Evolutionary conservation across 2,329 filamentous ascomycete genomes (phyloP).

Genomic region (Fusarium albosuccineum): DNA sequence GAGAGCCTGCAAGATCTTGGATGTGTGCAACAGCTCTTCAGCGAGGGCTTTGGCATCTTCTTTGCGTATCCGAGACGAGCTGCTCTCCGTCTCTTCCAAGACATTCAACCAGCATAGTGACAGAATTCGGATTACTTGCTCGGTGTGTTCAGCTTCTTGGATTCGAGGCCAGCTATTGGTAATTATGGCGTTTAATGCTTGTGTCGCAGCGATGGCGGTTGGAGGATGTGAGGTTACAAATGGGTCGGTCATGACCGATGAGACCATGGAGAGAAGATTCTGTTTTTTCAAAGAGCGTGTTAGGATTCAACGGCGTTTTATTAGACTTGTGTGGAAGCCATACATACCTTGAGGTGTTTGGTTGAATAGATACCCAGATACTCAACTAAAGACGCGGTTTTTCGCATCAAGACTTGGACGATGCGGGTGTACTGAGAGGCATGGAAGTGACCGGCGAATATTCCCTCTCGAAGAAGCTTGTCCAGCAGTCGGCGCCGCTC

Average conservation of each 20-base stretch:
- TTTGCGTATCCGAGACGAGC: neutral
- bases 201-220: slow-evolving; percentile 65
- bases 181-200: slow-evolving; percentile 69
- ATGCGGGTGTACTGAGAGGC: slow-evolving; percentile 70
- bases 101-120: slow-evolving; percentile 73
- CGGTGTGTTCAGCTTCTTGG: slow-evolving; percentile 64
- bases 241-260: slow-evolving; percentile 74
- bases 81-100: slow-evolving; percentile 55
- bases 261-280: slow-evolving; percentile 76
- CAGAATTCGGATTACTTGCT: slow-evolving; percentile 73
- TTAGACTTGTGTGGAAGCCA: slow-evolving; percentile 20
- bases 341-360: slow-evolving; percentile 75
- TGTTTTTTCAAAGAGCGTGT: slow-evolving; percentile 49
- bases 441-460: slow-evolving; percentile 69
- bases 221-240: slow-evolving; percentile 70
- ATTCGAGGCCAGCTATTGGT: slow-evolving; percentile 78
- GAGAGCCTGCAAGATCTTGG: slow-evolving; percentile 38
- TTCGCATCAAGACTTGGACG: slow-evolving; percentile 66
- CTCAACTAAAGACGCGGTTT: slow-evolving; percentile 63
- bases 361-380: slow-evolving; percentile 72
- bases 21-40: slow-evolving; percentile 35
- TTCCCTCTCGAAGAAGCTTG: slow-evolving; percentile 66
- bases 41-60: slow-evolving; percentile 21
- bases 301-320: neutral
- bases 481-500: slow-evolving; percentile 61